Evolutionary conservation across 106 monocot genomes (phyloP), one percentile per base, ranked within the genome.

Genomic region (Dendrobium nobile): DNA sequence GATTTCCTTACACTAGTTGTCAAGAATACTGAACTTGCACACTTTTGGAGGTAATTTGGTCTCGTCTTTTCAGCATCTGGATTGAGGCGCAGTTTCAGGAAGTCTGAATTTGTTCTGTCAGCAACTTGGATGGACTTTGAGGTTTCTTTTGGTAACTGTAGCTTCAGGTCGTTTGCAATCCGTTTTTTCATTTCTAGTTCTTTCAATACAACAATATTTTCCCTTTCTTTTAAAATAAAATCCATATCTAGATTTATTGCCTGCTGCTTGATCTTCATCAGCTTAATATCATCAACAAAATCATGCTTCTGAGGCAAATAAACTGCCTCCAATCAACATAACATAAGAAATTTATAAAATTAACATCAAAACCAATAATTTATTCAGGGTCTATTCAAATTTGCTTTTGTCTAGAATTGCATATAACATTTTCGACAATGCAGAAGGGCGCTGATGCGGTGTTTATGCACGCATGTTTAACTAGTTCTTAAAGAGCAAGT

Each of bases 111-210:
- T 42, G 51, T 10, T 33, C 31, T 54, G 41, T 77, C 74, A n/a
- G 82, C 22, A 43, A 47, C 8, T 75, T 42, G 55, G 72, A 3
- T 56, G 37, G n/a, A 28, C 65, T 90, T 77, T 7, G 79, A 81
- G 20, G 81, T 41, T 81, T 82, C 81, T 77, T 81, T 85, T 80
- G 81, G 79, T 74, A 91, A 27, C 51, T 51, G 3, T 51, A 51
- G 51, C 75, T 87, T 91, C 54, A 93, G 81, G n/a, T 41, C 72
- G 79, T 93, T 84, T 28, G 86, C 67, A 42, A 83, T 73, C 80
- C 58, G 81, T 78, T 93, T 93, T 0, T 87, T 91, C 82, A 70
- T 79, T 80, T 93, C 91, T 18, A 93, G 77, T 72, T 93, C 93
- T 86, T 91, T 85, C 41, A 93, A 73, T 41, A 91, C 82, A 40